Percentiles rank a stretch among this genome's conserved stretches.
Evolutionary conservation across 495 filamentous ascomycete genomes (phyloP).

Genomic region (Parmelia sp.): DNA sequence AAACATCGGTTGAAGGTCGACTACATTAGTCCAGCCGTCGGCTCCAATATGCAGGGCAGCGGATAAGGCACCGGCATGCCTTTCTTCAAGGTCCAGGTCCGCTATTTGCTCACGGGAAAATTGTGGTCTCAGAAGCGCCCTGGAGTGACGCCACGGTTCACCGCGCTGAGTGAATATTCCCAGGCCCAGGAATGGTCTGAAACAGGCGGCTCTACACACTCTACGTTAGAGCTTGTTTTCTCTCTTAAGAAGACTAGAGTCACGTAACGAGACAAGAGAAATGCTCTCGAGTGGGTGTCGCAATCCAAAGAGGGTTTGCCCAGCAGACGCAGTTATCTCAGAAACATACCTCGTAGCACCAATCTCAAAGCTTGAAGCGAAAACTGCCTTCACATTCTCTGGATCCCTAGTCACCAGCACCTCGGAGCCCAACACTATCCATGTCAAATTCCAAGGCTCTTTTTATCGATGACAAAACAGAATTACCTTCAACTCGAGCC

Average conservation of each 20-base stretch:
- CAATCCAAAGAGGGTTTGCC: neutral
- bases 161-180: slow-evolving; percentile 10
- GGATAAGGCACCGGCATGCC: slow-evolving; percentile 34
- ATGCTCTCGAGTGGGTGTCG: neutral
- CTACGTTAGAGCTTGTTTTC: neutral
- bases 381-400: slow-evolving; percentile 51
- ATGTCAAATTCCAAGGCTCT: neutral
- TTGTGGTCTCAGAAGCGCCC: slow-evolving; percentile 48
- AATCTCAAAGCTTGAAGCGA: slow-evolving; percentile 53
- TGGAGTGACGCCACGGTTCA: slow-evolving; percentile 42
- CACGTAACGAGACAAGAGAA: too few relatives aligned
- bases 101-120: slow-evolving; percentile 48
- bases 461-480: neutral
- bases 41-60: neutral
- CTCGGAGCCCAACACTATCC: slow-evolving; percentile 26
- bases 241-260: neutral
- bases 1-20: slow-evolving; percentile 58
- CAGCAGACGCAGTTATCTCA: neutral
- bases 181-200: slow-evolving; percentile 5
- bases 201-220: neutral
- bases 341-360: neutral
- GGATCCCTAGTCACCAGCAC: slow-evolving; percentile 47
- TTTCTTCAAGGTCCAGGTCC: slow-evolving; percentile 49
- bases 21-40: slow-evolving; percentile 23
- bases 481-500: neutral